These are phyloP conservation scores for Penicillium polonicum DNA, from an alignment of 2,329 filamentous ascomycete species.

Conservation along the genomic window DNA sequence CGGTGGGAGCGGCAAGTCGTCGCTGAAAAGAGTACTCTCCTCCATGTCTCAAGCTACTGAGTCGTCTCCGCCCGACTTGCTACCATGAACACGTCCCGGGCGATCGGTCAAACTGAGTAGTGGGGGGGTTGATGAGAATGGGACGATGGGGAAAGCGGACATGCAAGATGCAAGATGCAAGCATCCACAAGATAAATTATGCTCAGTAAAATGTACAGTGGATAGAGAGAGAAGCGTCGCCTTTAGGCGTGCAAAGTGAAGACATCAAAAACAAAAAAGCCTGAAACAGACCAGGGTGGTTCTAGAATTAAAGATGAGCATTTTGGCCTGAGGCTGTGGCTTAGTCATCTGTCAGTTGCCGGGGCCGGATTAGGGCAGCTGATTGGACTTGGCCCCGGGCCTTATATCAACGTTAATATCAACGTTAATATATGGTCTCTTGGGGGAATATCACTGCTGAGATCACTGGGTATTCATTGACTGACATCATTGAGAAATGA, in stretches of 20 bases:
- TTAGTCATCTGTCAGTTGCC: conserved; percentile 3
- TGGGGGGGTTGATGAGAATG: conserved; percentile 2
- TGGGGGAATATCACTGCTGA: neutral
- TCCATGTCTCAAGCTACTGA: conserved; percentile 30
- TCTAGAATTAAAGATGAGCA: neutral
- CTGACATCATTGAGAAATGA: neutral
- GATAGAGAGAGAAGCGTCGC: neutral
- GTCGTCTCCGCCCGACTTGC: neutral
- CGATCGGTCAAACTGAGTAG: conserved; percentile 1
- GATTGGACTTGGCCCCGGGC: neutral
- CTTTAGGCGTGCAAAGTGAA: neutral
- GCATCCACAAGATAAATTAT: neutral
- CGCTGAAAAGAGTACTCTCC: conserved; percentile 41
- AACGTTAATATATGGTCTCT: too few relatives aligned
- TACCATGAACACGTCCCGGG: conserved; percentile 22
- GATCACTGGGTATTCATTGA: neutral
- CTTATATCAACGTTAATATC: neutral
- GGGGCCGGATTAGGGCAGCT: conserved; percentile 1
- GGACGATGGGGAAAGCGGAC: conserved; percentile 15
- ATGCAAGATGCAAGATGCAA: conserved; percentile 26
- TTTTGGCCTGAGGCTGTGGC: neutral
- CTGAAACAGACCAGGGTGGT: neutral
- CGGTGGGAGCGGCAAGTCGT: conserved; percentile 57
- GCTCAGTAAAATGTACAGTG: neutral
- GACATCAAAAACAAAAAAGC: neutral